Evolutionary conservation across 179 eudicot genomes (phyloP), one percentile per base, ranked within the genome.

Genomic region (Patellifolia procumbens): DNA sequence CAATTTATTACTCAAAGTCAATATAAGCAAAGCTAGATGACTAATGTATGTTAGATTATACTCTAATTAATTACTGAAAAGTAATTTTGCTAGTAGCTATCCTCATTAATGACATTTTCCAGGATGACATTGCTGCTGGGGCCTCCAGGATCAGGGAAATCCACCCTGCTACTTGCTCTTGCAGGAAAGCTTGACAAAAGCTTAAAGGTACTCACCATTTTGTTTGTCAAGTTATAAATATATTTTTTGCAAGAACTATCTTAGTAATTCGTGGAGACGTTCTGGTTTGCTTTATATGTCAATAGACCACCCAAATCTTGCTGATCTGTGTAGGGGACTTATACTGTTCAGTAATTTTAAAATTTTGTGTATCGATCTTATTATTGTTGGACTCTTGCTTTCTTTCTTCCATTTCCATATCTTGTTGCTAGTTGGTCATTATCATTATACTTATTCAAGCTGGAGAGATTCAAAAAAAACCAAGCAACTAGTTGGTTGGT

Each of bases 101-200:
- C 16, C 4, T 69, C 37, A 31, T 37, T 20, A 69, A 29, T 61
- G 10, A 11, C 20, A 59, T 19, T 66, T 71, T 52, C 72, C 75
- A 83, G 85, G 72, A 83, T 83, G 85, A 81, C 87, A 46, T 79
- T 83, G 76, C 82, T 86, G 46, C 68, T 83, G 39, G 89, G 86
- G 13, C 86, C 86, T 64, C 86, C 87, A 13, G 86, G 85, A 76
- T 79, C 85, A 48, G 89, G 89, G 46, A 86, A 84, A 80, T 79
- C 86, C 19, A 79, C 85, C 9, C 77, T 86, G 37, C 71, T 86
- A 31, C 64, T 83, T 66, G 86, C 86, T 49, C 84, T 83, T n/a
- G 86, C 88, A 4, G 88, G 88, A 56, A 83, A 81, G 69, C 84
- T 86, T 53, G 85, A 86, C 31, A 61, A 64, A 32, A 73, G 56